A percentile compares a stretch with the other conserved stretches of the same genome.
These are phyloP conservation scores for Chenopodium formosanum DNA, from an alignment of 148 eudicot genomes.

Conservation along the genomic window DNA sequence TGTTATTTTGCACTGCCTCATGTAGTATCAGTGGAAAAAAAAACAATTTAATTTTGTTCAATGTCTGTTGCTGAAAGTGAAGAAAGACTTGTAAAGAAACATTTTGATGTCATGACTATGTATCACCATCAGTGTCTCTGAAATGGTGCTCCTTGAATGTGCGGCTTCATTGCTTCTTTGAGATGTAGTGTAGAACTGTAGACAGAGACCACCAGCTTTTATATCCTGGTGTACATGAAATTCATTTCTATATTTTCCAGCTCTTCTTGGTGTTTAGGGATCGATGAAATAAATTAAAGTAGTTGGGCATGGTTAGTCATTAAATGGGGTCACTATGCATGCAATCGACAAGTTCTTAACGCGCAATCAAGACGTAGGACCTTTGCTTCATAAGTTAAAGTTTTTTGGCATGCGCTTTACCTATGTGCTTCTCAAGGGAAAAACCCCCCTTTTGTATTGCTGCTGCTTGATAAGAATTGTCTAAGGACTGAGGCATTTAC, in stretches of 20 bases:
- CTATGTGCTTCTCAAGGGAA: background rate
- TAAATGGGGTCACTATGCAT: background rate
- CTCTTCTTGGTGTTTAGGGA: background rate
- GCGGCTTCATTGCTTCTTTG: background rate
- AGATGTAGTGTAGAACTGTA: background rate
- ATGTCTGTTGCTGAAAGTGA: background rate
- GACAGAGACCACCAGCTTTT: background rate
- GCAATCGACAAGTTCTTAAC: background rate
- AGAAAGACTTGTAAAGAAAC: background rate
- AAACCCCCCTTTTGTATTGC: background rate
- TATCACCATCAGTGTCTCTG: background rate
- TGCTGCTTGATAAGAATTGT: background rate
- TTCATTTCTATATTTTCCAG: background rate
- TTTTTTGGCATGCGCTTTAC: background rate
- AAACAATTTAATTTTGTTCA: background rate
- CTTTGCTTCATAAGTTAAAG: background rate
- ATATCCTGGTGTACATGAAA: background rate
- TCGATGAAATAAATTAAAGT: background rate
- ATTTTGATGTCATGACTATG: background rate
- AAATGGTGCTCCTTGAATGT: background rate
- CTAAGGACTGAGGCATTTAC: background rate
- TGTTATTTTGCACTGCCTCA: background rate
- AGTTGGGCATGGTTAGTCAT: background rate
- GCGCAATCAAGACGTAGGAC: background rate
- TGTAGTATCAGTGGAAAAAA: background rate